Conservation (phyloP, 352 stramenopile genomes). For the Pythium grandisporangium region DNA sequence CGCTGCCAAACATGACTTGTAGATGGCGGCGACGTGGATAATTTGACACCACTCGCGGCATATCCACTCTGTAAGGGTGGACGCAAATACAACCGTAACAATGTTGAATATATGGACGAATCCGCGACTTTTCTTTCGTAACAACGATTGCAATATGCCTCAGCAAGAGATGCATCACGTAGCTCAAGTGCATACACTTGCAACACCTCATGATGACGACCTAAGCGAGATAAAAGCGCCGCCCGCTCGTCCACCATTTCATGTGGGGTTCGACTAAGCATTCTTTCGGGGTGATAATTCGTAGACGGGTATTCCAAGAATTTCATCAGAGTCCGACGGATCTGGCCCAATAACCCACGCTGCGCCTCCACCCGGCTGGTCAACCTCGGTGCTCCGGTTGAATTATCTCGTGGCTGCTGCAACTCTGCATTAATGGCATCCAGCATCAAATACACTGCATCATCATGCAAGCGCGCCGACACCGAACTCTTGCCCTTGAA, state of each 20-base stretch:
- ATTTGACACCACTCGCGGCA: constrained; percentile 1
- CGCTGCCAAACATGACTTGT: constrained; percentile 23
- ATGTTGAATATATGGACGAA: constrained; percentile 73
- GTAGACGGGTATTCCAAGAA: constrained; percentile 51
- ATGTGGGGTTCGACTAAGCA: constrained; percentile 59
- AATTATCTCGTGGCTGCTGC: constrained; percentile 2
- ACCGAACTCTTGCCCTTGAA: constrained; percentile 22
- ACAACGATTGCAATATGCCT: constrained; percentile 76
- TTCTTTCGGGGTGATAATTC: constrained; percentile 67
- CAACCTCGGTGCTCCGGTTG: constrained; percentile 12
- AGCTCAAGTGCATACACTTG: constrained; percentile 73
- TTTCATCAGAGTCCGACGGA: constrained; percentile 52
- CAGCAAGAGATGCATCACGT: constrained; percentile 55
- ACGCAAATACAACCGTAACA: constrained; percentile 67
- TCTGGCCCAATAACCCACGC: constrained; percentile 33
- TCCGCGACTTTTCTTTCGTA: constrained; percentile 66
- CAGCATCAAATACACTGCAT: constrained; percentile 70
- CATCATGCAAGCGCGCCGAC: constrained; percentile 51
- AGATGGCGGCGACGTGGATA: constrained; percentile 16
- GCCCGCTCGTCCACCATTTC: constrained; percentile 81
- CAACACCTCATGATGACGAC: constrained; percentile 72
- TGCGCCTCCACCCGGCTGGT: constrained; percentile 51
- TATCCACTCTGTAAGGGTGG: constrained; percentile 15
- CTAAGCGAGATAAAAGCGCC: constrained; percentile 59
- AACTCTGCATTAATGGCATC: constrained; percentile 51